Base-by-base conservation (phyloP, 495 filamentous ascomycete genomes). In the Terfezia boudieri region DNA sequence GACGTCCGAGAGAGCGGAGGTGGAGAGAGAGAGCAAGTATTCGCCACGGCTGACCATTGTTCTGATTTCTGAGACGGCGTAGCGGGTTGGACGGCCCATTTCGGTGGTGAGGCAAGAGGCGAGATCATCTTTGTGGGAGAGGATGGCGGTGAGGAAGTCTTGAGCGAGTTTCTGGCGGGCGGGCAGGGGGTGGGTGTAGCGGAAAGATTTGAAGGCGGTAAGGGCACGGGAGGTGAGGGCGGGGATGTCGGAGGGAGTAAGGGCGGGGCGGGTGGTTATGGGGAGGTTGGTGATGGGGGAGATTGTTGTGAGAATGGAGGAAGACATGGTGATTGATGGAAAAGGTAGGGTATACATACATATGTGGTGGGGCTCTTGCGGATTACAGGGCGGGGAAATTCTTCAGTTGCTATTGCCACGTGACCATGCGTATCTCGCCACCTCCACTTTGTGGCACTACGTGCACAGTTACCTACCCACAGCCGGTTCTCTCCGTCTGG, bases 21-120 rank as follows among this genome's bases (percentile, higher is more conserved):
- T 71, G 58, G 82, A 86, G 57, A 94, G 79, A 61, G 82, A 84
- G 48, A 89, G 68, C 38, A 94, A 69, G 65, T 90, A 88, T 59
- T 89, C 76, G 53, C 78, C 84, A 58, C 88, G 73, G 64, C 78
- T 81, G 46, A 86, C 74, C 8, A 88, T 86, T 14, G 88, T 95
- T 26, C 73, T 68, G 57, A 95, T 72, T 67, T 95, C 88, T 60
- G 77, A 84, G 16, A 74, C 74, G 0, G 83, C 82, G 62, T 90
- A 94, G 11, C 81, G 76, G 53, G 93, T 90, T 16, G 88, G 88
- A 14, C 88, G 75, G 53, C 88, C 88, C 88, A 95, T 94, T 70
- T 95, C 86, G 68, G 88, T 81, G 0, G 86, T 93, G 38, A 95
- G 67, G 64, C 93, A 87, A 55, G 71, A 73, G 4, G 79, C 85